phyloP scores from a whole-genome alignment of 495 filamentous ascomycete genomes.

The Penicillium tannophilum region DNA sequence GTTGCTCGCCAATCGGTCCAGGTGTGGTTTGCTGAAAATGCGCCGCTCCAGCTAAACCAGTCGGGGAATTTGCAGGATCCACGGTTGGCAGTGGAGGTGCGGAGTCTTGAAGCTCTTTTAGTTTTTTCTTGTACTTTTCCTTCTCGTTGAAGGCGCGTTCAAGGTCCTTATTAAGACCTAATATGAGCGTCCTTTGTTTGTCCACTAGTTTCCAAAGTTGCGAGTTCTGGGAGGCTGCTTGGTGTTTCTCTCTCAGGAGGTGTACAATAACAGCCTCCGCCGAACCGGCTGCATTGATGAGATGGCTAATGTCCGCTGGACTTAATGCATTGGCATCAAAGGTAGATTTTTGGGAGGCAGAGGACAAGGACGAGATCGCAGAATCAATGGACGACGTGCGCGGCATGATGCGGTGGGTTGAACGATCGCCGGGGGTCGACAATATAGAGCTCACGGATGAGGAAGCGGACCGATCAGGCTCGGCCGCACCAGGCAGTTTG shows the following conservation, averaged over 20 bases:
- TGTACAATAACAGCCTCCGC: conserved; percentile 87
- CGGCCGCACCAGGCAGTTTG: conserved; percentile 29
- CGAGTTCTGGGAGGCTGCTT: conserved; percentile 81
- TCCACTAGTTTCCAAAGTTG: conserved; percentile 95
- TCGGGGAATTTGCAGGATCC: conserved; percentile 19
- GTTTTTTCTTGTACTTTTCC: conserved; percentile 86
- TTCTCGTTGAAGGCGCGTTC: conserved; percentile 93
- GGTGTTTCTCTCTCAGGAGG: conserved; percentile 87
- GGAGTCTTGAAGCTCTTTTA: conserved; percentile 70
- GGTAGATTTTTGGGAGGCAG: conserved; percentile 63
- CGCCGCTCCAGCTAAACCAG: background rate
- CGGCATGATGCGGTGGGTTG: conserved; percentile 53
- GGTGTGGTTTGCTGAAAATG: background rate
- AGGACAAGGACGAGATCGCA: conserved; percentile 82
- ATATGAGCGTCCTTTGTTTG: conserved; percentile 90
- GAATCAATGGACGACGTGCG: conserved; percentile 96
- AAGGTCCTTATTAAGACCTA: conserved; percentile 93
- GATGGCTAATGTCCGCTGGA: conserved; percentile 66
- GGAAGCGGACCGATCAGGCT: conserved; percentile 36
- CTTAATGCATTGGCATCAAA: conserved; percentile 55
- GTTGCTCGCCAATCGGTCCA: background rate
- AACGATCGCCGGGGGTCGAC: conserved; percentile 36
- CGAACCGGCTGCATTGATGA: conserved; percentile 83
- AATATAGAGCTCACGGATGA: conserved; percentile 37
- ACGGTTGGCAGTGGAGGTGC: conserved; percentile 50